A percentile compares a stretch with the other conserved stretches of the same genome.
phyloP scores from a whole-genome alignment of 495 filamentous ascomycete species.

The Wilcoxina mikolae region DNA sequence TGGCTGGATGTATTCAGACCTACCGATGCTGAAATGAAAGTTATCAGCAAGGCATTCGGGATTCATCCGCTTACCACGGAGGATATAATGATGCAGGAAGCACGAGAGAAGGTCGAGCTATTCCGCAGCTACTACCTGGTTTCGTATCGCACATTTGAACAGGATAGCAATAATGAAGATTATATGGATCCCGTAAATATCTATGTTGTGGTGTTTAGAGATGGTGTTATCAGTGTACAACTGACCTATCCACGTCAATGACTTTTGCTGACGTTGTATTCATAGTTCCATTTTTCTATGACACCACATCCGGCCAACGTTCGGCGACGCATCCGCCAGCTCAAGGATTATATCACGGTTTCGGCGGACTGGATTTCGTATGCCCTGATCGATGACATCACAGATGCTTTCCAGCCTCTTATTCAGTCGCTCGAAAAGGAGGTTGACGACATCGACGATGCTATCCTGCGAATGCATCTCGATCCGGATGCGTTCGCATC shows the following conservation, averaged over 20 bases:
- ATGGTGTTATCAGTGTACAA: conserved; percentile 53
- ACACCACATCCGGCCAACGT: conserved; percentile 78
- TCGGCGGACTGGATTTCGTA: conserved; percentile 99
- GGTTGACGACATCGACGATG: conserved; percentile 85
- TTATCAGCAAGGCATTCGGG: conserved; percentile 79
- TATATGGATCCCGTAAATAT: conserved; percentile 84
- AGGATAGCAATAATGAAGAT: conserved; percentile 60
- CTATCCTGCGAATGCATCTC: conserved; percentile 50
- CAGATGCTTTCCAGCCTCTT: conserved; percentile 82
- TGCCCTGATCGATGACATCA: conserved; percentile 95
- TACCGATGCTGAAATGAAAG: conserved; percentile 72
- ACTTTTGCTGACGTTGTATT: neutral
- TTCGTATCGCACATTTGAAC: conserved; percentile 84
- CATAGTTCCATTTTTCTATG: conserved; percentile 43
- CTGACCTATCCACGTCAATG: neutral
- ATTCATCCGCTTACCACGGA: conserved; percentile 89
- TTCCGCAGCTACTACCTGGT: conserved; percentile 97
- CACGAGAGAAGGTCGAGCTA: conserved; percentile 93
- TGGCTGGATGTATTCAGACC: conserved; percentile 91
- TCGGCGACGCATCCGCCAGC: conserved; percentile 73
- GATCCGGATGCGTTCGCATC: conserved; percentile 13
- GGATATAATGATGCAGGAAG: conserved; percentile 86
- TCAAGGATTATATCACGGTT: conserved; percentile 84
- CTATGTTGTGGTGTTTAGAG: conserved; percentile 92
- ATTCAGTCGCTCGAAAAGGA: conserved; percentile 74